A percentile compares a stretch with the other conserved stretches of the same genome.
Evolutionary conservation across 371 early-diverging fungal genomes (phyloP).

Genomic region (Mortierella sp.): DNA sequence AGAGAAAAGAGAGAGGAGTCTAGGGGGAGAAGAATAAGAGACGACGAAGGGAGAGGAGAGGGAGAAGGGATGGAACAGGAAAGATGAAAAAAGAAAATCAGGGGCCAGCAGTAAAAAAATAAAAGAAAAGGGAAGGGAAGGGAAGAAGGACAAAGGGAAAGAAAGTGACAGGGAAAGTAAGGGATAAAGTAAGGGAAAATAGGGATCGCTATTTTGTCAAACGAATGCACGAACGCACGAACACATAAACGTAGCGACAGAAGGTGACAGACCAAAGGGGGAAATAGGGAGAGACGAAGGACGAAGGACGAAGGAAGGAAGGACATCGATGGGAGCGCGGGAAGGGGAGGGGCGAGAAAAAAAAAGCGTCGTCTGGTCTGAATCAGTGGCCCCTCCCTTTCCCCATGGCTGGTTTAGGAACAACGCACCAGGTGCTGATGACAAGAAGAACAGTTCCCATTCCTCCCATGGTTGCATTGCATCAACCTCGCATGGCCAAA

Average conservation of each 20-base stretch:
- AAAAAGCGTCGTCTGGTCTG: not conserved
- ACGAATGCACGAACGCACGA: not conserved
- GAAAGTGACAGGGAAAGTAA: not conserved
- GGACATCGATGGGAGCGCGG: conserved; percentile 5
- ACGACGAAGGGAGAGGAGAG: not conserved
- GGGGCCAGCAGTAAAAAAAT: conserved; percentile 23
- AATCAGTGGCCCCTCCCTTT: not conserved
- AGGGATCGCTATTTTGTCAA: conserved; percentile 13
- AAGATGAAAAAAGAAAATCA: conserved; percentile 21
- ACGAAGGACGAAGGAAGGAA: not conserved
- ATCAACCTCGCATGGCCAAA: not conserved
- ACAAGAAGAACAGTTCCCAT: not conserved
- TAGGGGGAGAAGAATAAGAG: not conserved
- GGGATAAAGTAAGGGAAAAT: not conserved
- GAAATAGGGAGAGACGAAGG: not conserved
- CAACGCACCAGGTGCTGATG: not conserved
- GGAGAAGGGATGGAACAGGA: not conserved
- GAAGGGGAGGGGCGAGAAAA: not conserved
- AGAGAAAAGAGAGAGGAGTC: conserved; percentile 5
- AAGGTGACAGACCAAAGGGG: not conserved
- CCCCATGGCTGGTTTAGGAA: not conserved
- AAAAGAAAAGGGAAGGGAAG: not conserved
- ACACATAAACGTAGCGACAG: not conserved
- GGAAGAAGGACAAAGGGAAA: not conserved
- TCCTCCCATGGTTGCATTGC: not conserved